A percentile compares a stretch with the other conserved stretches of the same genome.
These are phyloP conservation scores for Rhododendron mucronatum DNA, from an alignment of 148 eudicot species.

Conservation along the genomic window DNA sequence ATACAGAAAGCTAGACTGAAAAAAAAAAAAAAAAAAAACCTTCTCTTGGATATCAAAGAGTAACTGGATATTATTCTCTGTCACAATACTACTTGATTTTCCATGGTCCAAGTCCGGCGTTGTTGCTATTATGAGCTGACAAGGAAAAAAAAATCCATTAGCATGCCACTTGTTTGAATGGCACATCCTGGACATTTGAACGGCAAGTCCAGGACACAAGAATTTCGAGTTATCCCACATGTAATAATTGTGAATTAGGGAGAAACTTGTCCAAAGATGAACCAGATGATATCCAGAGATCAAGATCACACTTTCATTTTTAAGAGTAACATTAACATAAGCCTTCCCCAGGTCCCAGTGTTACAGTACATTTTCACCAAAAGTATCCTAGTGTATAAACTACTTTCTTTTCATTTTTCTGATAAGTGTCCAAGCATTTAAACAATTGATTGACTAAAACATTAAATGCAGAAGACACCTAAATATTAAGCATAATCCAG, in stretches of 20 bases:
- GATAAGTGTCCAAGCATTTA: background rate
- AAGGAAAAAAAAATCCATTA: conserved; percentile 10
- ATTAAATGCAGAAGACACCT: background rate
- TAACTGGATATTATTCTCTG: conserved; percentile 58
- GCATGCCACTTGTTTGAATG: background rate
- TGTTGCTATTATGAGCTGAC: conserved; percentile 57
- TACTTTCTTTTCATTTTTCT: background rate
- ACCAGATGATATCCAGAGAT: background rate
- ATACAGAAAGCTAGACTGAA: background rate
- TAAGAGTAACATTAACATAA: background rate
- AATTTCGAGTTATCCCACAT: background rate
- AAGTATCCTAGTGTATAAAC: background rate
- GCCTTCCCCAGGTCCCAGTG: background rate
- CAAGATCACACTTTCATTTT: background rate
- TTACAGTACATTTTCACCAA: background rate
- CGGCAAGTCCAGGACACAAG: background rate
- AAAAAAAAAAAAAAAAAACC: conserved; percentile 30
- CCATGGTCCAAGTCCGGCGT: conserved; percentile 40
- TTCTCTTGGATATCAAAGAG: conserved; percentile 69
- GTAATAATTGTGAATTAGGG: background rate
- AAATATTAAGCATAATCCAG: background rate
- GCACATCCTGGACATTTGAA: background rate
- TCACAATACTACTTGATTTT: conserved; percentile 49
- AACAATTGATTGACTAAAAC: background rate
- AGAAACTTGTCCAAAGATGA: background rate